phyloP scores from a whole-genome alignment of 1,284 basidiomycete species.

The Apiotrichum veenhuisii region DNA sequence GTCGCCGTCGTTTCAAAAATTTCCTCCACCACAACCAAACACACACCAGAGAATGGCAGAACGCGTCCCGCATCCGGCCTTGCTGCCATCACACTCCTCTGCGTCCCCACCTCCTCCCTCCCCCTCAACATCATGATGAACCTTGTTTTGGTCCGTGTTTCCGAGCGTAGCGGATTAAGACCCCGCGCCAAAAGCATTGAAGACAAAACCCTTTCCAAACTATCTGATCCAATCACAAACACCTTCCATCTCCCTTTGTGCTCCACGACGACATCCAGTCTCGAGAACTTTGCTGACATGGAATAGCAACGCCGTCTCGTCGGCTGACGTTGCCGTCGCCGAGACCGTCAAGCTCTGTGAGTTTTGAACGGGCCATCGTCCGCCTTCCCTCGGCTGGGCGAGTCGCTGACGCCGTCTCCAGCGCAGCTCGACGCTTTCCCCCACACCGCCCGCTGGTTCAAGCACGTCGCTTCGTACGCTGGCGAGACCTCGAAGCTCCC shows the following conservation, averaged over 20 bases:
- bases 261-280: no score
- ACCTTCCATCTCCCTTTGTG: constrained; percentile 3
- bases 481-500: constrained; percentile 73
- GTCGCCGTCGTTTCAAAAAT: no score
- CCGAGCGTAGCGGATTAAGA: constrained; percentile 91
- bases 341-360: constrained; percentile 63
- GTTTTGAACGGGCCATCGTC: no score
- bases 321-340: constrained; percentile 95
- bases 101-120: neutral
- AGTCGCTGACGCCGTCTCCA: constrained; percentile 38
- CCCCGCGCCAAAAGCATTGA: constrained; percentile 67
- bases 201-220: constrained; percentile 62
- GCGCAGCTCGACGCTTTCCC: constrained; percentile 63
- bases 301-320: constrained; percentile 82
- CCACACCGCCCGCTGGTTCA: constrained; percentile 88
- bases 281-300: constrained; percentile 21
- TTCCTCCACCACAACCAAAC: neutral
- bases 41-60: neutral
- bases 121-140: constrained; percentile 59
- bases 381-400: no score
- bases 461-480: constrained; percentile 82
- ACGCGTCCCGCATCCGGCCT: neutral
- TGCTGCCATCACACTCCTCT: neutral
- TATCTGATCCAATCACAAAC: constrained; percentile 60
- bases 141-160: constrained; percentile 97